Evolutionary conservation across 2,329 filamentous ascomycete genomes (phyloP).

Genomic region (Venturia pyrina): DNA sequence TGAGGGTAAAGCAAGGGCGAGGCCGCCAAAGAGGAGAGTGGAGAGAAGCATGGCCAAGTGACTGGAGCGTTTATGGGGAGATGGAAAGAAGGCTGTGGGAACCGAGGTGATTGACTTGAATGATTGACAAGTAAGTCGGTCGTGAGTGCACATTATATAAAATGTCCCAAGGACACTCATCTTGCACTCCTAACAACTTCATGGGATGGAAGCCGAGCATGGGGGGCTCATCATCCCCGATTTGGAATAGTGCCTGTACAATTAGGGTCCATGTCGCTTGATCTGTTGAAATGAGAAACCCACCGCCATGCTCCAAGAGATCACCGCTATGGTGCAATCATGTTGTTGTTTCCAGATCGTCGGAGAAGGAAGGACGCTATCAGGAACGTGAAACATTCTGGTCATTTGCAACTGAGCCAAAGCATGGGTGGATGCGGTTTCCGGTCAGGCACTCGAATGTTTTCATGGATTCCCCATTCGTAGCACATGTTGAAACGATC

Average conservation of each 20-base stretch:
- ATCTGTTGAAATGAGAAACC: neutral
- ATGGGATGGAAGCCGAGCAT: neutral
- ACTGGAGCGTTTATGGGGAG: neutral
- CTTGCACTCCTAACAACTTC: neutral
- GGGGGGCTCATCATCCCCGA: neutral
- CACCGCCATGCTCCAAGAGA: neutral
- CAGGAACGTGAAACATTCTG: neutral
- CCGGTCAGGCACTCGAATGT: neutral
- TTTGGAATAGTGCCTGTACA: neutral
- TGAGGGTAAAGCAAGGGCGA: neutral
- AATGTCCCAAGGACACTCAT: neutral
- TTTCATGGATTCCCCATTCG: neutral
- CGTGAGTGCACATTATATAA: neutral
- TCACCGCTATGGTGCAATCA: neutral
- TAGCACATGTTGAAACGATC: neutral
- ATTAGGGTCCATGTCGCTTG: neutral
- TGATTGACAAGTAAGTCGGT: neutral
- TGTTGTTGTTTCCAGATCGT: neutral
- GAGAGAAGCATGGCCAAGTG: neutral
- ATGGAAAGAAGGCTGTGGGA: neutral
- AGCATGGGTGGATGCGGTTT: neutral
- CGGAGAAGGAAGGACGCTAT: neutral
- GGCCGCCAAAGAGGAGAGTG: neutral
- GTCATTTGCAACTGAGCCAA: neutral
- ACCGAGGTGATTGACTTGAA: neutral